Evolutionary conservation across 2,329 filamentous ascomycete species (phyloP).

Genomic region (Grosmannia clavigera): DNA sequence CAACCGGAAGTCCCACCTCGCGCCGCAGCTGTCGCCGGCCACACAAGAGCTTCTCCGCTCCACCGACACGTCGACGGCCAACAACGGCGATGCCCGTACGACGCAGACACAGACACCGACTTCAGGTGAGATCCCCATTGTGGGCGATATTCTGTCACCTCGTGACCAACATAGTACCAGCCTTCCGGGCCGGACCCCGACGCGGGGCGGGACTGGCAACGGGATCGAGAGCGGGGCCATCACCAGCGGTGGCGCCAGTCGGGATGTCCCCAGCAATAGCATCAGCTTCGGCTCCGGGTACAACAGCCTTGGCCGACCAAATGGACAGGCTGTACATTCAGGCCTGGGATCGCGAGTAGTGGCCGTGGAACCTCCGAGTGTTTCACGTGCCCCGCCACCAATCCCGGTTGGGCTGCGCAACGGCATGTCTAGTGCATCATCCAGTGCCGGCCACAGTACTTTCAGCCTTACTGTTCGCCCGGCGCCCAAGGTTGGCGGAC

Average conservation of each 20-base stretch:
- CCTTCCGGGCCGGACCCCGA: conserved; percentile 36
- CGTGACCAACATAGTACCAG: conserved; percentile 32
- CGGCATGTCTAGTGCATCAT: conserved; percentile 20
- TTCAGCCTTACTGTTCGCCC: conserved; percentile 54
- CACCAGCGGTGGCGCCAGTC: neutral
- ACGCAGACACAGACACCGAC: conserved; percentile 52
- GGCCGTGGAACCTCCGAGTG: neutral
- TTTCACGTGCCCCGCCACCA: conserved; percentile 24
- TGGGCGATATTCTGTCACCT: conserved; percentile 43
- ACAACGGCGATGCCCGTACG: conserved; percentile 31
- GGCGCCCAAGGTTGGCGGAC: conserved; percentile 44
- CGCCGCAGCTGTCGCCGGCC: conserved; percentile 65
- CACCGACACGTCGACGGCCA: conserved; percentile 42
- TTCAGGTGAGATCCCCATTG: conserved; percentile 60
- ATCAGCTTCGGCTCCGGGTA: conserved; percentile 14
- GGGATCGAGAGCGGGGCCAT: neutral
- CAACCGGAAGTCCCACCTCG: conserved; percentile 89
- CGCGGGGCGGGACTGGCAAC: conserved; percentile 15
- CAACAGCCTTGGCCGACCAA: conserved; percentile 31
- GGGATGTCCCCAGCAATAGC: neutral
- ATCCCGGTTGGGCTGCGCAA: conserved; percentile 5
- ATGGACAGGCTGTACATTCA: conserved; percentile 33
- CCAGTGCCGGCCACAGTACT: conserved; percentile 27
- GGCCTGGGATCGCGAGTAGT: conserved; percentile 39
- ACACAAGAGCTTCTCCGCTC: conserved; percentile 63